These are phyloP conservation scores for Populus euphratica DNA, from an alignment of 345 rosid genomes.

Conservation along the genomic window DNA sequence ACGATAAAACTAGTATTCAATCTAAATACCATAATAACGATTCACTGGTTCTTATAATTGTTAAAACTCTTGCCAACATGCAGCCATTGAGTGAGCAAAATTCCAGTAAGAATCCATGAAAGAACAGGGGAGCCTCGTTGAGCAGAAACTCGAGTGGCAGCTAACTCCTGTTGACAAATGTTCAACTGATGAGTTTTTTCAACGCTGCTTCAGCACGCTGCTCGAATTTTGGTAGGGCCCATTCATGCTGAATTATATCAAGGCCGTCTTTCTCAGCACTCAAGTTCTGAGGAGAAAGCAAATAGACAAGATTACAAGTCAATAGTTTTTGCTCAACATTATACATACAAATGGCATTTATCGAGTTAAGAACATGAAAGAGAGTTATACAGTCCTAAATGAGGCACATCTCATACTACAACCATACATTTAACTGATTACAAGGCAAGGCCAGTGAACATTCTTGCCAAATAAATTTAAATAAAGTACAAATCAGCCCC, in stretches of 20 bases:
- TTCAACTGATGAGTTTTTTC: constrained; percentile 62
- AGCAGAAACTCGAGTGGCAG: background rate
- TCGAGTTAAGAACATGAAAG: background rate
- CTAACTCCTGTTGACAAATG: background rate
- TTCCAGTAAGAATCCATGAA: background rate
- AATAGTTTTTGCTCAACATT: background rate
- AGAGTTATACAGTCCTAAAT: background rate
- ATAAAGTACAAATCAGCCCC: background rate
- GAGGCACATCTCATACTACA: background rate
- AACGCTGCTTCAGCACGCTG: constrained; percentile 80
- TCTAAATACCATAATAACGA: constrained; percentile 2
- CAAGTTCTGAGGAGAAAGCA: constrained; percentile 53
- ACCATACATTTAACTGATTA: background rate
- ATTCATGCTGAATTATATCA: constrained; percentile 34
- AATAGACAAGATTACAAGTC: background rate
- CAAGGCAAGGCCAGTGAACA: background rate
- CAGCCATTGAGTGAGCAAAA: background rate
- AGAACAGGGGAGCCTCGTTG: background rate
- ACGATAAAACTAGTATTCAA: background rate
- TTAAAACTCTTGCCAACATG: background rate
- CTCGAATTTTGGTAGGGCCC: constrained; percentile 87
- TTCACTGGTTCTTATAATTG: constrained; percentile 1
- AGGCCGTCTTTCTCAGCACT: constrained; percentile 36
- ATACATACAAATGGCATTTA: background rate
- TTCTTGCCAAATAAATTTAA: background rate